Evolutionary conservation across 1,139 yeast species (phyloP), one percentile per base, ranked within the genome.

Genomic region (Lodderomyces metapsilosis): DNA sequence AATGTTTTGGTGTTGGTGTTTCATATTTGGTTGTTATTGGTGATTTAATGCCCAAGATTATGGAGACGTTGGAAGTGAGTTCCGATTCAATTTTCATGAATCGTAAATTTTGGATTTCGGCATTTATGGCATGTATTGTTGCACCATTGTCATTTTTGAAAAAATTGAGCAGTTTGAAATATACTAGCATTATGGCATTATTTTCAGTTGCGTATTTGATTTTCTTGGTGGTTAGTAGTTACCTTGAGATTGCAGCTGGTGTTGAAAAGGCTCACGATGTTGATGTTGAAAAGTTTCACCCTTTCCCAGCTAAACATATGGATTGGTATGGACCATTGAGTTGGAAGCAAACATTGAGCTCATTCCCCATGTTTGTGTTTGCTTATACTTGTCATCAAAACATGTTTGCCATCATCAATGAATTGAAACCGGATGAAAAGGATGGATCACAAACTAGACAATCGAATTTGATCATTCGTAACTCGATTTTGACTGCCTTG

Each of bases 371-470:
- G 50, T 80, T 92, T 44, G 86, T 92, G 13, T 88, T 94, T 67
- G 98, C 98, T 3, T 94, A 81, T 62, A 91, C 98, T 0, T 95
- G 98, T 48, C 95, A 92, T 50, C 97, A 92, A 67, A 94, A 84
- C 58, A 85, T 92, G 82, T 91, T 87, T 61, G 84, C 96, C 8
- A 85, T 91, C 42, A 78, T 89, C 54, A 88, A 89, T 57, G 99
- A 92, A 64, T 54, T 64, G 41, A 47, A 53, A 43, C 63, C 62
- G 20, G 51, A 50, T 41, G 64, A 55, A 9, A 43, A 39, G 7
- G 56, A 50, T 33, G 82, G 84, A 39, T 73, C 76, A 40, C 73
- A 78, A 32, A 70, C 80, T 2, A 59, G 73, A 41, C 80, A 71
- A 49, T 71, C 83, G 39, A 78, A 77, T 53, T 65, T 62, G 41